Evolutionary conservation across 2,329 filamentous ascomycete species (phyloP).

Genomic region (Mollisia scopiformis): DNA sequence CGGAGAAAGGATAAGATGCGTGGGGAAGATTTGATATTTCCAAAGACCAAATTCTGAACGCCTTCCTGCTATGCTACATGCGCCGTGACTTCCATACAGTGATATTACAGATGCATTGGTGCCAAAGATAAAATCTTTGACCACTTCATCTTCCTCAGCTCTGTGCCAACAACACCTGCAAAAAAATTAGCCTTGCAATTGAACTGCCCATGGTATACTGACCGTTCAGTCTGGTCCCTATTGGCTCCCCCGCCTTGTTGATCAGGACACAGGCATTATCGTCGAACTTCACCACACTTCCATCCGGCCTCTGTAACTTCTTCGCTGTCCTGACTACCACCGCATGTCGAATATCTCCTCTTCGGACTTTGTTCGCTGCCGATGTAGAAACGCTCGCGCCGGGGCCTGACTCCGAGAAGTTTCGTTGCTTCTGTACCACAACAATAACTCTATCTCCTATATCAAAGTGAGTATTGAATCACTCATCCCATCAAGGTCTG

Average conservation of each 20-base stretch:
- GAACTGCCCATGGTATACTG: conserved; percentile 31
- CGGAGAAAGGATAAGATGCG: neutral
- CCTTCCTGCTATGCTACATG: conserved; percentile 31
- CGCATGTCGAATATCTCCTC: conserved; percentile 94
- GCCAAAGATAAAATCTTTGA: conserved; percentile 97
- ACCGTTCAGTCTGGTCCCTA: conserved; percentile 89
- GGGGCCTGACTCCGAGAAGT: conserved; percentile 71
- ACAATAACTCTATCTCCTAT: conserved; percentile 94
- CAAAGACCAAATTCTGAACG: conserved; percentile 25
- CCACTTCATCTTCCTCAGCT: conserved; percentile 92
- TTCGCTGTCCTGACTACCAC: conserved; percentile 92
- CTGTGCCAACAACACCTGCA: conserved; percentile 81
- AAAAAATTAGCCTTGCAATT: conserved; percentile 17
- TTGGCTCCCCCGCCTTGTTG: conserved; percentile 95
- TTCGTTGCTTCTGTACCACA: conserved; percentile 94
- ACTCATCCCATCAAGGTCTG: neutral
- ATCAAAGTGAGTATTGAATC: neutral
- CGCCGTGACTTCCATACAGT: conserved; percentile 20
- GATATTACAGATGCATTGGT: conserved; percentile 70
- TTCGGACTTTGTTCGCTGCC: conserved; percentile 88
- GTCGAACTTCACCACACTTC: conserved; percentile 89
- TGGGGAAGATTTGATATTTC: conserved; percentile 21
- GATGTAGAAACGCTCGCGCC: conserved; percentile 72
- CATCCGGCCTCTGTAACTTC: conserved; percentile 84
- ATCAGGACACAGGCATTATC: conserved; percentile 98